Conservation (phyloP, 2,329 filamentous ascomycete species). For the Rhynchosporium graminicola region DNA sequence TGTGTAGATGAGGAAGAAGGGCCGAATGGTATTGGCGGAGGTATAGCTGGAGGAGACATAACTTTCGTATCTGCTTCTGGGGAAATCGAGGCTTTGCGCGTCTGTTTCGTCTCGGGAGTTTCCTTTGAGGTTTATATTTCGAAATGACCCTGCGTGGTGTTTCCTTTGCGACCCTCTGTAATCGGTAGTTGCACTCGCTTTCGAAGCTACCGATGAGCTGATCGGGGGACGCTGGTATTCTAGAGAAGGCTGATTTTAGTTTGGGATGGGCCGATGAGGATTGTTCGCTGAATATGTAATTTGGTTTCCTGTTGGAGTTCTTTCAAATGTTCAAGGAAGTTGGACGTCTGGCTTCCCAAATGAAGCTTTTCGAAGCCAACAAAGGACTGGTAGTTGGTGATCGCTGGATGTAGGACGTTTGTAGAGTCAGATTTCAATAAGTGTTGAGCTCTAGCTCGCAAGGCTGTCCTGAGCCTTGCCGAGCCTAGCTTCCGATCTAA, state of each 20-base stretch:
- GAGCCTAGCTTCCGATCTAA: conserved; percentile 5
- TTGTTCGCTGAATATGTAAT: neutral
- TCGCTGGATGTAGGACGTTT: neutral
- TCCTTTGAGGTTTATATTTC: neutral
- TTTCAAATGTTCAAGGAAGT: neutral
- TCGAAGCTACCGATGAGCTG: too few species aligned
- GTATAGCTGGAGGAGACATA: conserved; percentile 15
- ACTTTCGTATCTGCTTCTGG: conserved; percentile 3
- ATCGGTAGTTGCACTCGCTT: too few species aligned
- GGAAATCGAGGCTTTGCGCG: neutral
- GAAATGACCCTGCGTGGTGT: too few species aligned
- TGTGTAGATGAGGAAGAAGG: neutral
- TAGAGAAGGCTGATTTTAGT: neutral
- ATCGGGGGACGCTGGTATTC: too few species aligned
- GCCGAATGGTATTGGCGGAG: neutral
- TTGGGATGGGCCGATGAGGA: conserved; percentile 1
- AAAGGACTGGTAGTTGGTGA: neutral
- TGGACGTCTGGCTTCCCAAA: neutral
- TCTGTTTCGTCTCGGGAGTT: neutral
- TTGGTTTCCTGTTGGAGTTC: neutral
- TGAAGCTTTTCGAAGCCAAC: too few species aligned
- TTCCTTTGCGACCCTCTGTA: too few species aligned
- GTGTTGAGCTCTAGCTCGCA: neutral
- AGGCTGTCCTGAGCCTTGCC: conserved; percentile 14
- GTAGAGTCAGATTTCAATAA: neutral